Conservation (phyloP, 78 protist genomes). For the Chrysochromulina parva region DNA sequence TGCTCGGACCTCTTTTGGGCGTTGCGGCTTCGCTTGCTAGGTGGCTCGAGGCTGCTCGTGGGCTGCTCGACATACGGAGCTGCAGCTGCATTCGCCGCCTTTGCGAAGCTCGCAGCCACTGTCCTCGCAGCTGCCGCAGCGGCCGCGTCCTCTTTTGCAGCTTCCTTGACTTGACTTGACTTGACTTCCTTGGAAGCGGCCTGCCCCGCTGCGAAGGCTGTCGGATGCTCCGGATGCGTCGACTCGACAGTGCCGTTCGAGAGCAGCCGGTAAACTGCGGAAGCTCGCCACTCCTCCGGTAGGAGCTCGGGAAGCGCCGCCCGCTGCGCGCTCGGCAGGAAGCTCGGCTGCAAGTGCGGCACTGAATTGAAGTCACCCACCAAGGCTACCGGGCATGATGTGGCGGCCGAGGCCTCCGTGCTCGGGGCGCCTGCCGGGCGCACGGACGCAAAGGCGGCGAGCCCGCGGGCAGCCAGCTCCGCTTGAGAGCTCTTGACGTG, state of each 20-base stretch:
- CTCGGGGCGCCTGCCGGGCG: not conserved
- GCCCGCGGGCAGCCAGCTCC: not conserved
- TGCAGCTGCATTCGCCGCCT: too few relatives aligned
- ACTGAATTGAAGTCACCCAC: not conserved
- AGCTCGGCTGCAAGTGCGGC: not conserved
- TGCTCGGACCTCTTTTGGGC: too few relatives aligned
- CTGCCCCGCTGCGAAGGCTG: not conserved
- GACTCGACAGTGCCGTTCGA: not conserved
- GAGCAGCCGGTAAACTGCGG: not conserved
- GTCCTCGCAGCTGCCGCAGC: too few relatives aligned
- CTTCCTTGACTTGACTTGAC: too few relatives aligned
- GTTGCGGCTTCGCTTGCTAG: too few relatives aligned
- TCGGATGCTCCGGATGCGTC: not conserved
- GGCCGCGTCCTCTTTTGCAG: too few relatives aligned
- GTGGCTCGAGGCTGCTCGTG: too few relatives aligned
- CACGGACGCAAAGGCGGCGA: not conserved
- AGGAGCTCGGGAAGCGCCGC: too few relatives aligned
- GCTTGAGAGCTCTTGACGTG: not conserved
- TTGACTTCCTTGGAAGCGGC: too few relatives aligned
- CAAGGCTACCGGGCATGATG: not conserved
- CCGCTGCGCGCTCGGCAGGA: not conserved
- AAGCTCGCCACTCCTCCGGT: not conserved
- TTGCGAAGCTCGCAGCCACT: too few relatives aligned
- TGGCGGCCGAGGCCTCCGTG: not conserved
- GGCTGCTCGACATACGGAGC: too few relatives aligned